phyloP scores from a whole-genome alignment of 2,329 filamentous ascomycete species.

The Plectosphaerella plurivora region DNA sequence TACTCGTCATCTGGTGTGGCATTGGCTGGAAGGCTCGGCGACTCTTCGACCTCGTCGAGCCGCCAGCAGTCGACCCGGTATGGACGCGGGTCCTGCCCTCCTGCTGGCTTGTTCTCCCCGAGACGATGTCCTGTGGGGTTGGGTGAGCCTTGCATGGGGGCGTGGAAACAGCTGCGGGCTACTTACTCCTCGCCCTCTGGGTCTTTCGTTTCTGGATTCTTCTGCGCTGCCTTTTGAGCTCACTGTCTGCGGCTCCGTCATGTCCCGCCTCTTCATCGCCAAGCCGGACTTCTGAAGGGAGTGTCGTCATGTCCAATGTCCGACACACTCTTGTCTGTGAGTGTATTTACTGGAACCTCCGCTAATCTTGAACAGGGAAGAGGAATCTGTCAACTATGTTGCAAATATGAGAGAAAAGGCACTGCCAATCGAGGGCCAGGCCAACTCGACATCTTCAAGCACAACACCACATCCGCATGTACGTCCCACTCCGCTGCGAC shows the following conservation, averaged over 20 bases:
- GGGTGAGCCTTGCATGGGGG: background rate
- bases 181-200: background rate
- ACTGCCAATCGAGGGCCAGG: too few species aligned
- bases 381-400: background rate
- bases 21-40: too few species aligned
- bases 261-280: background rate
- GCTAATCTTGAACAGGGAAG: background rate
- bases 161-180: background rate
- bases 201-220: background rate
- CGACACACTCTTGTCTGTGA: background rate
- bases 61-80: background rate
- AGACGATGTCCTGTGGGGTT: background rate
- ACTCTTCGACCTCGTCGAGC: background rate
- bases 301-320: background rate
- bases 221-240: background rate
- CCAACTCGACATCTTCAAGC: too few species aligned
- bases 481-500: conserved; percentile 12
- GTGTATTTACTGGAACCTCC: background rate
- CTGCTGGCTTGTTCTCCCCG: background rate
- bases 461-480: too few species aligned
- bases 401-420: background rate
- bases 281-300: background rate
- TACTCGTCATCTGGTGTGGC: background rate
- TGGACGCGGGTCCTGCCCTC: background rate
- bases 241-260: background rate